Base-by-base conservation (phyloP, 768 basidiomycete species). In the Cyclocybe aegerita region DNA sequence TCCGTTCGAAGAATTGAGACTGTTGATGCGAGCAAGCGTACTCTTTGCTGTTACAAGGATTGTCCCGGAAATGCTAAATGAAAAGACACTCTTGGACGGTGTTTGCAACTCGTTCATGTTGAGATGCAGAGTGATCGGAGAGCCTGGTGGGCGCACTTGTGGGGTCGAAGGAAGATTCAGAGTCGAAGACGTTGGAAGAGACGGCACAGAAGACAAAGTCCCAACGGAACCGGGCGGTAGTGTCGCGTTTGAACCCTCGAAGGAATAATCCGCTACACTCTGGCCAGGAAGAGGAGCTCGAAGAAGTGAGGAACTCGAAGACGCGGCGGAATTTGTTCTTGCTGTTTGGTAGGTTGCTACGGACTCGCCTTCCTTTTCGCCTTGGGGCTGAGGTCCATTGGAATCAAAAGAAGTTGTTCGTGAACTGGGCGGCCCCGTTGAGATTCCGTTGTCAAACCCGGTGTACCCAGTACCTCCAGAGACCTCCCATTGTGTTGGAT, bases 71-170 rank as follows among this genome's bases (percentile, higher is more conserved):
- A 91, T 78, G 9, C 71, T 77, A 65, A 91, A 88, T 4, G 76
- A 77, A 59, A 92, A 85, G 11, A 71, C 58, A 51, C 82, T 84
- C 66, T 83, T 86, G 29, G 76, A 69, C 7, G 88, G 81, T 2
- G 82, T 79, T 17, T 82, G 72, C 6, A 91, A 71, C 37, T 91
- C 87, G 56, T 88, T 88, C 75, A 91, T 88, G 60, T 91, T 90
- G 52, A 93, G 56, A 62, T 90, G 88, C 7, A 91, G 67, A 0
- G 87, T 88, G 39, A 93, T 74, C 2, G 87, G 84, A 10, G 75
- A 68, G 14, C 76, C 77, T 1, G 88, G 89, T 9, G 79, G 73
- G 30, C 63, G 65, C 10, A 48, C 43, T 41, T 48, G 54, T 41
- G 51, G 43, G 30, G 65, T 59, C 40, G 55, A 54, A 65, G 55